Base-by-base conservation (phyloP, 176 grass and related monocot species). In the Elymus sibiricus region DNA sequence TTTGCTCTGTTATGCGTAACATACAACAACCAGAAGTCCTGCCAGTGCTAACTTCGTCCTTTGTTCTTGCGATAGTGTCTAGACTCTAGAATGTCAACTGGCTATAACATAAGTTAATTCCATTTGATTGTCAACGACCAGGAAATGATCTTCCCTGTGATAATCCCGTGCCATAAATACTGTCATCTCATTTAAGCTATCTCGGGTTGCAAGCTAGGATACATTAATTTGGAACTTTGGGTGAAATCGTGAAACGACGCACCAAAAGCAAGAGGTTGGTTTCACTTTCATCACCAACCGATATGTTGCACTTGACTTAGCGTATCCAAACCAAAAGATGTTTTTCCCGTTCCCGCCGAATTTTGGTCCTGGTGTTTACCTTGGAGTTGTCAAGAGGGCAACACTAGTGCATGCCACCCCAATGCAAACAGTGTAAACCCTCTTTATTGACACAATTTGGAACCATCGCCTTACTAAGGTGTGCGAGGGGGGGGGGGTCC, bases 271-370 rank as follows among this genome's bases (percentile, higher is more conserved):
- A 94, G 32, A 94, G 86, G 92, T 98, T 74, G 95, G 95, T n/a
- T n/a, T n/a, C n/a, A n/a, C n/a, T 88, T 98, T 98, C 79, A 86
- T 98, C 46, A 98, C 95, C 15, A 98, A 95, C 42, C 80, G 91
- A 17, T 93, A 98, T 86, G 95, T 98, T 12, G 95, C 95, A 2
- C 93, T 98, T 67, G 95, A 98, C 77, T 82, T 98, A 88, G 95
- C 95, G 47, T 98, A 98, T 27, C 95, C 95, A 79, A 98, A 95
- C 82, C 95, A 98, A 63, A 98, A 98, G 86, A 98, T 98, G 95
- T 98, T 89, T 92, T 93, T 95, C 88, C 95, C 95, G 25, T 90
- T 98, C 66, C 91, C 95, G 66, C 93, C 93, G 56, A 98, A 98
- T 73, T 91, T 98, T 81, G 95, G 95, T 28, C 95, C 95, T 89